A percentile compares a stretch with the other conserved stretches of the same genome.
Evolutionary conservation across 192 early-diverging fungal genomes (phyloP).

Genomic region (Ambispora gerdemannii): DNA sequence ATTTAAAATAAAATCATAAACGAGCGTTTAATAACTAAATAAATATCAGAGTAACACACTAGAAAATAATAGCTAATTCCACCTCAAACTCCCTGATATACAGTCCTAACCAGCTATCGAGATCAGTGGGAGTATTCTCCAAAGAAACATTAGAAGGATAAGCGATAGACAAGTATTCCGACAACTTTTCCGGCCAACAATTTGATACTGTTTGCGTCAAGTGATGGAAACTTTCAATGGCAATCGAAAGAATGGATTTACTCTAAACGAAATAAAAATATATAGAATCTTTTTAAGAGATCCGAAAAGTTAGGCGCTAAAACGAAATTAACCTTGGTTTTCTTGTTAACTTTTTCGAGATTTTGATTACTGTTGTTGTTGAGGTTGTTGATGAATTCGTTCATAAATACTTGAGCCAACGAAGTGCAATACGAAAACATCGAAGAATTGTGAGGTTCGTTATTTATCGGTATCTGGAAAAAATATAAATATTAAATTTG

Average conservation of each 20-base stretch:
- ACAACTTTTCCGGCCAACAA: constrained; percentile 35
- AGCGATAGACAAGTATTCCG: constrained; percentile 15
- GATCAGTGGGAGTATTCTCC: constrained; percentile 5
- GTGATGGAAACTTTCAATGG: constrained; percentile 9
- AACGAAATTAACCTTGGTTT: constrained; percentile 23
- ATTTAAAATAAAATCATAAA: neutral
- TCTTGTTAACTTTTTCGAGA: constrained; percentile 6
- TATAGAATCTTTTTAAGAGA: neutral
- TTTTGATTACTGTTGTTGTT: neutral
- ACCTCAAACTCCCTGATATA: constrained; percentile 34
- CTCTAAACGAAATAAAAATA: constrained; percentile 3
- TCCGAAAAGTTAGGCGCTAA: neutral
- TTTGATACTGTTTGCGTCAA: constrained; percentile 24
- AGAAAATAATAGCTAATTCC: too few relatives aligned
- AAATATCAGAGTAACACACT: neutral
- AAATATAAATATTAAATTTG: neutral
- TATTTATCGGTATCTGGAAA: constrained; percentile 5
- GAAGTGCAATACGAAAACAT: constrained; percentile 27
- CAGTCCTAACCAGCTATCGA: constrained; percentile 25
- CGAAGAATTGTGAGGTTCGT: constrained; percentile 4
- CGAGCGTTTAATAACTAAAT: neutral
- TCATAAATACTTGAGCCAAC: constrained; percentile 29
- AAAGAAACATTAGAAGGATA: constrained; percentile 19
- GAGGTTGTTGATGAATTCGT: constrained; percentile 30
- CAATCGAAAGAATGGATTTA: constrained; percentile 29